A percentile compares a stretch with the other conserved stretches of the same genome.
These are phyloP conservation scores for Nyctanthes arbortristis DNA, from an alignment of 257 asterid genomes.

Conservation along the genomic window DNA sequence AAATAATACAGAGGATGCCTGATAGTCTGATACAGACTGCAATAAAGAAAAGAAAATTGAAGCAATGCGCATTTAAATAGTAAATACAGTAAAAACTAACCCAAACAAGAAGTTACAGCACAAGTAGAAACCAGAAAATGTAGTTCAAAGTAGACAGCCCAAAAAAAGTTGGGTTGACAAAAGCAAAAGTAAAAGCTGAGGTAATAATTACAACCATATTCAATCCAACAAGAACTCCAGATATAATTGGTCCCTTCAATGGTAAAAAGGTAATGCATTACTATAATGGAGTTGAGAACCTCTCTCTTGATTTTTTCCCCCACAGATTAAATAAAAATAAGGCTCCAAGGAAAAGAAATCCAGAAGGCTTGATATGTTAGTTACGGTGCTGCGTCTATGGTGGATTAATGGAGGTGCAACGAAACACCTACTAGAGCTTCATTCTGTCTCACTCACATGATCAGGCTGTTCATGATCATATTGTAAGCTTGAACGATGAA, in stretches of 20 bases:
- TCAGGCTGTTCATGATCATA: constrained; percentile 23
- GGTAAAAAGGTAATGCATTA: constrained; percentile 19
- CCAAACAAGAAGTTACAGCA: not conserved
- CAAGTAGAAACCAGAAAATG: not conserved
- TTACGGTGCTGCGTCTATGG: too few relatives aligned
- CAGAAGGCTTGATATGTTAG: constrained; percentile 3
- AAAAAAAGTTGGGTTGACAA: not conserved
- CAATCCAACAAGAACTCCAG: constrained; percentile 32
- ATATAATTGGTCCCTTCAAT: constrained; percentile 16
- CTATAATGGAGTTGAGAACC: constrained; percentile 9
- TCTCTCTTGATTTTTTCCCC: too few relatives aligned
- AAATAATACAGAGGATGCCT: not conserved
- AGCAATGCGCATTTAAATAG: not conserved
- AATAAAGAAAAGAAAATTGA: too few relatives aligned
- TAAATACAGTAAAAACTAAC: not conserved
- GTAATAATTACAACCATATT: constrained; percentile 33
- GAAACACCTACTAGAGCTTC: constrained; percentile 14
- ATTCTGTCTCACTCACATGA: constrained; percentile 32
- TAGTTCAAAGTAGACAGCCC: not conserved
- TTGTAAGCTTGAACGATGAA: constrained; percentile 23
- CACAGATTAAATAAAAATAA: not conserved
- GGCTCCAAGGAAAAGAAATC: constrained; percentile 21
- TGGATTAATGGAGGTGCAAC: too few relatives aligned
- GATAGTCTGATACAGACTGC: too few relatives aligned
- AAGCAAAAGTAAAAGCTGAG: constrained; percentile 25